A percentile compares a stretch with the other conserved stretches of the same genome.
phyloP scores from a whole-genome alignment of 352 stramenopile genomes.

The Phytophthora chlamydospora region DNA sequence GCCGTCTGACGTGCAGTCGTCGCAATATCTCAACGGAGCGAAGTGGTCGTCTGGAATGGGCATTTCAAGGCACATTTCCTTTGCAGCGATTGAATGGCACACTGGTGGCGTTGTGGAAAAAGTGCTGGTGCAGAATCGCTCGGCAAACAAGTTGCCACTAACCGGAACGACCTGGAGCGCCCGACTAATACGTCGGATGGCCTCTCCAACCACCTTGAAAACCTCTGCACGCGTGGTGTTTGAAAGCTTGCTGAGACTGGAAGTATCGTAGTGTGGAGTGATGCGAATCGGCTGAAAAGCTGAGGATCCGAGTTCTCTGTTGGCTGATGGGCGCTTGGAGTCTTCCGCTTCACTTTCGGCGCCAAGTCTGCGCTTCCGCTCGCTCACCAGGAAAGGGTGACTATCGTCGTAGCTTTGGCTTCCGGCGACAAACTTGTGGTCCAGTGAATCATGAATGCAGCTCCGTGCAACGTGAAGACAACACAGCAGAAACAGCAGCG shows the following conservation, averaged over 20 bases:
- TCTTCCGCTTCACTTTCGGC: neutral
- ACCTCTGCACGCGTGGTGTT: conserved; percentile 42
- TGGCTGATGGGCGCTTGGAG: conserved; percentile 26
- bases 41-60: conserved; percentile 66
- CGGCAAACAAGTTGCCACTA: conserved; percentile 59
- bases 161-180: conserved; percentile 70
- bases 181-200: conserved; percentile 52
- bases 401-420: conserved; percentile 25
- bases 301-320: conserved; percentile 19
- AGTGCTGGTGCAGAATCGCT: conserved; percentile 52
- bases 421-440: conserved; percentile 21
- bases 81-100: conserved; percentile 51
- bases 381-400: conserved; percentile 28
- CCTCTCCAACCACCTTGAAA: conserved; percentile 56
- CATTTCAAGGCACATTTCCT: conserved; percentile 76
- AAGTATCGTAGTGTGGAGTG: conserved; percentile 68
- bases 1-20: conserved; percentile 41
- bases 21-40: conserved; percentile 43
- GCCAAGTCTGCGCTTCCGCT: conserved; percentile 14
- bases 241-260: conserved; percentile 46
- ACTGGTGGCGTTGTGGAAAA: conserved; percentile 51
- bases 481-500: conserved; percentile 8
- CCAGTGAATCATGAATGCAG: conserved; percentile 42
- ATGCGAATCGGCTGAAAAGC: conserved; percentile 65
- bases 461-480: conserved; percentile 11